Base-by-base conservation (phyloP, 73 alveolate genomes). In the Paraurostyla sp. region DNA sequence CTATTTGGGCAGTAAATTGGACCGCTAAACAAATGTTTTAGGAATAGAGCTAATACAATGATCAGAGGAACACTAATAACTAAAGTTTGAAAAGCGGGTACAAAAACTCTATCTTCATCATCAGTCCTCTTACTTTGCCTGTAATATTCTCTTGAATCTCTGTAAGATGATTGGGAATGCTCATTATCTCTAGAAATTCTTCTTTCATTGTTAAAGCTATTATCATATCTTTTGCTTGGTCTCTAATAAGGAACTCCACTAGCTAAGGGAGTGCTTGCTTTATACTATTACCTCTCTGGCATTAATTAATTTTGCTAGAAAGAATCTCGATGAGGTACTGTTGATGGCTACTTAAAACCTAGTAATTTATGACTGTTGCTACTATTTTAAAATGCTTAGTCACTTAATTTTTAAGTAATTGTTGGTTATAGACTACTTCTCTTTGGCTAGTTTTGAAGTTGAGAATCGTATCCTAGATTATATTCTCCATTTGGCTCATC, bases 401-500 rank as follows among this genome's bases (percentile, higher is more conserved):
- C 82, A 1, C 41, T 36, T 2, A 65, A 65, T 65, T 22, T 65
- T 15, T 65, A 38, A 13, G 58, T 15, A 38, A 40, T 65, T 18
- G 60, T 65, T 65, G 82, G 82, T 22, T 65, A 40, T 0, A 65
- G 18, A 65, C 82, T 65, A 6, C 30, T 22, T 40, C 82, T 65
- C 41, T 65, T 65, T 22, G 56, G 36, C 32, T 20, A 16, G 6
- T 38, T 38, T 36, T 18, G n/a, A 36, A 38, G 82, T 33, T 35
- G 56, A 38, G 13, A 15, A 30, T 9, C 82, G 58, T 58, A 33
- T 16, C 82, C 69, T 54, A 9, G 69, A 38, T 30, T 58, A 0
- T 16, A 35, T 9, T 65, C 82, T 65, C 41, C 82, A 38, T 65
- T 38, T 1, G 41, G n/a, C n/a, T n/a, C n/a, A n/a, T n/a, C n/a